These are phyloP conservation scores for Solanum hybrid DNA, from an alignment of 305 asterid species.

Conservation along the genomic window DNA sequence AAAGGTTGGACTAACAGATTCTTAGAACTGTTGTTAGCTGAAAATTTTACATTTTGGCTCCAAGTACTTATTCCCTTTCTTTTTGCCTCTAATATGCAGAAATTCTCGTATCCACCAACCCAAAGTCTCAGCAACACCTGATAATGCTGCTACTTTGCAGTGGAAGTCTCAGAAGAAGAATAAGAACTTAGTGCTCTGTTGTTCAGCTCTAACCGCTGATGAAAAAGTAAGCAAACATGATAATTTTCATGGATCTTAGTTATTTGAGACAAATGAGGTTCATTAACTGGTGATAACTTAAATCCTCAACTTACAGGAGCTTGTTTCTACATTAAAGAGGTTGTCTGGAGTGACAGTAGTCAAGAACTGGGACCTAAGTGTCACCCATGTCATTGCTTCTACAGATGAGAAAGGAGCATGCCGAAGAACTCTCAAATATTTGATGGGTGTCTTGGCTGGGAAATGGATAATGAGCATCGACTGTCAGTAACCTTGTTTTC, in stretches of 20 bases:
- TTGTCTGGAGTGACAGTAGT: conserved; percentile 40
- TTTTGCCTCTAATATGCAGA: conserved; percentile 24
- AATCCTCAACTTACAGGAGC: conserved; percentile 35
- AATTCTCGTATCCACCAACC: conserved; percentile 17
- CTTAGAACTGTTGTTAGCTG: neutral
- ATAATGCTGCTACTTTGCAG: conserved; percentile 15
- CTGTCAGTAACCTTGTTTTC: conserved; percentile 39
- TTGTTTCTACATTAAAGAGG: conserved; percentile 38
- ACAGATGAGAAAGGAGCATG: conserved; percentile 76
- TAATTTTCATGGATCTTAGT: neutral
- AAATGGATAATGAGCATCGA: conserved; percentile 73
- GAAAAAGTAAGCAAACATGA: conserved; percentile 50
- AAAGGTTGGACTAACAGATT: conserved; percentile 30
- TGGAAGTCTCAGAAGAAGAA: conserved; percentile 46
- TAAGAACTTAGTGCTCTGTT: conserved; percentile 56
- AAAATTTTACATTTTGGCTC: neutral
- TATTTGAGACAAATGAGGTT: neutral
- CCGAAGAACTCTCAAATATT: conserved; percentile 75
- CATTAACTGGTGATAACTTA: neutral
- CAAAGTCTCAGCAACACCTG: conserved; percentile 23
- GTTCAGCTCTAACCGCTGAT: conserved; percentile 55
- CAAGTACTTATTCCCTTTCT: neutral
- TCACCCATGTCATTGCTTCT: conserved; percentile 87
- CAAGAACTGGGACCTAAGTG: conserved; percentile 72
- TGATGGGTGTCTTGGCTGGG: conserved; percentile 92